Evolutionary conservation across 2,329 filamentous ascomycete species (phyloP).

Genomic region (Nannizziopsis arthrosporioides): DNA sequence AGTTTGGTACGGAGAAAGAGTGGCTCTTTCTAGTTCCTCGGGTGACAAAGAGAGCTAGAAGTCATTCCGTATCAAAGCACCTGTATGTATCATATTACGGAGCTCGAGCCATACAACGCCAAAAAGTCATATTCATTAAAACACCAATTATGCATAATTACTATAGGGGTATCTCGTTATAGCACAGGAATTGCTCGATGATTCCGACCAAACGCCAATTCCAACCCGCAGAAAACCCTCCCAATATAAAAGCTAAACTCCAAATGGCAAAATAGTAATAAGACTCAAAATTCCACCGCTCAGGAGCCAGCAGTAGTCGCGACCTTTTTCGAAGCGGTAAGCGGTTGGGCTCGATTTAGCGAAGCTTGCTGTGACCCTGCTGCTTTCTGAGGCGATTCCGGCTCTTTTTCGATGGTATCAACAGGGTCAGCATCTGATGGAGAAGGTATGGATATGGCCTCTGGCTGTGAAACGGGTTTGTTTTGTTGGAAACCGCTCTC

Average conservation of each 20-base stretch:
- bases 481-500: constrained; percentile 23
- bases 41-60: constrained; percentile 1
- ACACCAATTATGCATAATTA: background rate
- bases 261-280: background rate
- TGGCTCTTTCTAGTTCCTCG: background rate
- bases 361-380: constrained; percentile 12
- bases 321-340: constrained; percentile 1
- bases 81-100: too few species aligned
- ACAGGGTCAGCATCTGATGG: constrained; percentile 18
- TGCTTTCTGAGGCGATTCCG: constrained; percentile 12
- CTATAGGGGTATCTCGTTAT: constrained; percentile 5
- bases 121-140: background rate
- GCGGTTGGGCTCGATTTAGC: constrained; percentile 12
- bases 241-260: background rate
- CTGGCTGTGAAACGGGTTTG: constrained; percentile 26
- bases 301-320: constrained; percentile 1
- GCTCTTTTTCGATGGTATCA: constrained; percentile 16
- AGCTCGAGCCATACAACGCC: too few species aligned
- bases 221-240: background rate
- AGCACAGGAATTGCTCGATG: background rate
- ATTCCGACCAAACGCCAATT: constrained; percentile 3
- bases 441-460: constrained; percentile 20
- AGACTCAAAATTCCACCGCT: background rate
- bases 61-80: background rate
- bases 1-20: too few species aligned